Conservation (phyloP, 192 early-diverging fungal species). For the Linnemannia exigua region DNA sequence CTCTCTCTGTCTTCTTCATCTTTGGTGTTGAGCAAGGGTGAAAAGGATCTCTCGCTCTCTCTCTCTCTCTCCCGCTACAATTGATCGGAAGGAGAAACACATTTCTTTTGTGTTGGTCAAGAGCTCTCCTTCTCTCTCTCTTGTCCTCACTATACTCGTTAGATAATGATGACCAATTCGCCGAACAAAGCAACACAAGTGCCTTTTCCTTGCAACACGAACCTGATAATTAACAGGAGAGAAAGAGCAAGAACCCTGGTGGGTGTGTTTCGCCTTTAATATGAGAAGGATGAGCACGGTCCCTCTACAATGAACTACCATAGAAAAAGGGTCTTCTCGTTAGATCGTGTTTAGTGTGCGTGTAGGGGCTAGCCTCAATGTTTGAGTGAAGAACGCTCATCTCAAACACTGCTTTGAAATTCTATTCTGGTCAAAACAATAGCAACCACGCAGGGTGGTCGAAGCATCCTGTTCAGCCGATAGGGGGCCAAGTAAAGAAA, state of each 20-base stretch:
- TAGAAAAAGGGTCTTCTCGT: no score
- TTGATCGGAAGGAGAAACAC: no score
- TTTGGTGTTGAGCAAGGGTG: conserved; percentile 6
- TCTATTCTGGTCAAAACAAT: no score
- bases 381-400: no score
- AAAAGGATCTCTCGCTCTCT: not conserved
- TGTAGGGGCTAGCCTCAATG: no score
- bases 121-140: not conserved
- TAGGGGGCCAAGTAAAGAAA: no score
- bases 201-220: not conserved
- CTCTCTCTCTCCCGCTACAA: not conserved
- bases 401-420: no score
- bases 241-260: not conserved
- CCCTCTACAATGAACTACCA: not conserved
- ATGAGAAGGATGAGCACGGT: not conserved
- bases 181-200: not conserved
- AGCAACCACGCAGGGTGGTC: no score
- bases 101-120: not conserved
- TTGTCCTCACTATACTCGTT: not conserved
- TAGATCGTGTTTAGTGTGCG: no score
- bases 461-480: no score
- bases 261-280: not conserved
- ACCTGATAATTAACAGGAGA: no score
- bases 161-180: conserved; percentile 6
- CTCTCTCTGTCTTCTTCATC: not conserved